Percentiles rank a stretch among this genome's conserved stretches.
These are phyloP conservation scores for Lentinula sp. DNA, from an alignment of 768 basidiomycete species.

Conservation along the genomic window DNA sequence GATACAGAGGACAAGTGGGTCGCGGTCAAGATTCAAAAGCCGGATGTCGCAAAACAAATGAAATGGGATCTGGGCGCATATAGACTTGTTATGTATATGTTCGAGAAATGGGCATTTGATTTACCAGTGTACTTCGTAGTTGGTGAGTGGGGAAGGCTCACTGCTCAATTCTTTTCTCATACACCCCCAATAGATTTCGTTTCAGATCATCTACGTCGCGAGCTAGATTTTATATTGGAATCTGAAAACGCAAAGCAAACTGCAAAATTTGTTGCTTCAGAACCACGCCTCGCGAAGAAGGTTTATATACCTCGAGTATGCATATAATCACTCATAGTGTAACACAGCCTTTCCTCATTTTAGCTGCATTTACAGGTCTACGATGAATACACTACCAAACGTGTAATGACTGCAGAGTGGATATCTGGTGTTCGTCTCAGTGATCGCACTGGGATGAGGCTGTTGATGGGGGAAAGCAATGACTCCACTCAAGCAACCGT, in stretches of 20 bases:
- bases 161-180: neutral
- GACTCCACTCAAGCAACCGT: slow-evolving; percentile 6
- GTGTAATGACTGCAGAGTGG: slow-evolving; percentile 83
- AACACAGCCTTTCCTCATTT: neutral
- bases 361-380: slow-evolving; percentile 28
- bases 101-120: slow-evolving; percentile 77
- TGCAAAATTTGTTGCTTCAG: slow-evolving; percentile 57
- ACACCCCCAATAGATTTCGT: slow-evolving; percentile 52
- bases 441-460: slow-evolving; percentile 51
- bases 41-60: slow-evolving; percentile 79
- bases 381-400: slow-evolving; percentile 64
- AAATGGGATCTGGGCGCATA: slow-evolving; percentile 77
- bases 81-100: slow-evolving; percentile 72
- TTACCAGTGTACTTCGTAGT: slow-evolving; percentile 79
- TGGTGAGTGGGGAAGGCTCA: slow-evolving; percentile 35
- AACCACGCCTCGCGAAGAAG: slow-evolving; percentile 61
- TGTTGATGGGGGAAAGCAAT: slow-evolving; percentile 47
- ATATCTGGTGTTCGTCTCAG: slow-evolving; percentile 72
- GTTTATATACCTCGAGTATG: slow-evolving; percentile 68
- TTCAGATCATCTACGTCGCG: slow-evolving; percentile 73
- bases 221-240: slow-evolving; percentile 80
- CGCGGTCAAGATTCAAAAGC: slow-evolving; percentile 93
- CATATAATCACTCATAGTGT: neutral
- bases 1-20: slow-evolving; percentile 58
- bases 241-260: slow-evolving; percentile 72